phyloP scores from a whole-genome alignment of 257 asterid species.

The Voacanga thouarsii region DNA sequence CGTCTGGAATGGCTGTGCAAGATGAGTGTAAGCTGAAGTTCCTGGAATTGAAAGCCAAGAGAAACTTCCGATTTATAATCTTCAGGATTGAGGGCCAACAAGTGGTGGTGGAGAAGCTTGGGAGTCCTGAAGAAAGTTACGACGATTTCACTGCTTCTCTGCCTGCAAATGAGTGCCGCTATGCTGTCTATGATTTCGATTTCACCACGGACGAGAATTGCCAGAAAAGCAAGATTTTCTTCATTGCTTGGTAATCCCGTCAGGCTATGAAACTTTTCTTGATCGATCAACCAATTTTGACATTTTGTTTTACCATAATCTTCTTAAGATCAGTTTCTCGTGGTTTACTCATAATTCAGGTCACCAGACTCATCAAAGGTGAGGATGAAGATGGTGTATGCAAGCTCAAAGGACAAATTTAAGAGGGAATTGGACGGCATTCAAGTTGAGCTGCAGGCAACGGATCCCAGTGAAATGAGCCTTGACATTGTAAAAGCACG shows the following conservation, averaged over 20 bases:
- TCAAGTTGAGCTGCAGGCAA: slow-evolving; percentile 31
- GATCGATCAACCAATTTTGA: too few relatives aligned
- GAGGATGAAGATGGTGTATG: slow-evolving; percentile 35
- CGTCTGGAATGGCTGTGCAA: slow-evolving; percentile 31
- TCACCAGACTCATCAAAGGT: slow-evolving; percentile 30
- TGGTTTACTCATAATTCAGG: slow-evolving; percentile 6
- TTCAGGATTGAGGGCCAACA: slow-evolving; percentile 28
- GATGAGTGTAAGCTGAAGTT: slow-evolving; percentile 32
- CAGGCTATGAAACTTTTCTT: background rate
- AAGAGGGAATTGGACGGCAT: slow-evolving; percentile 31
- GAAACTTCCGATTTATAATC: slow-evolving; percentile 25
- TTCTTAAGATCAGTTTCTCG: background rate
- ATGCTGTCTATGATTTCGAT: slow-evolving; percentile 32
- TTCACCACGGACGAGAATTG: slow-evolving; percentile 29
- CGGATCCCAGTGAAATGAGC: slow-evolving; percentile 34
- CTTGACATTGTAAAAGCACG: slow-evolving; percentile 25
- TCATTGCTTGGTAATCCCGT: slow-evolving; percentile 23
- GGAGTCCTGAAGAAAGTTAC: slow-evolving; percentile 23
- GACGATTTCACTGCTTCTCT: slow-evolving; percentile 26
- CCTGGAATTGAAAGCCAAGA: slow-evolving; percentile 29
- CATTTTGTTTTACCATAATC: background rate
- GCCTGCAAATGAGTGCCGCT: slow-evolving; percentile 30
- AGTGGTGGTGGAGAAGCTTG: slow-evolving; percentile 30
- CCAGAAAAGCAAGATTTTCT: slow-evolving; percentile 36
- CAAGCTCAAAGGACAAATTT: slow-evolving; percentile 31